Base-by-base conservation (phyloP, 2,329 filamentous ascomycete genomes). In the Penicillium sp. region DNA sequence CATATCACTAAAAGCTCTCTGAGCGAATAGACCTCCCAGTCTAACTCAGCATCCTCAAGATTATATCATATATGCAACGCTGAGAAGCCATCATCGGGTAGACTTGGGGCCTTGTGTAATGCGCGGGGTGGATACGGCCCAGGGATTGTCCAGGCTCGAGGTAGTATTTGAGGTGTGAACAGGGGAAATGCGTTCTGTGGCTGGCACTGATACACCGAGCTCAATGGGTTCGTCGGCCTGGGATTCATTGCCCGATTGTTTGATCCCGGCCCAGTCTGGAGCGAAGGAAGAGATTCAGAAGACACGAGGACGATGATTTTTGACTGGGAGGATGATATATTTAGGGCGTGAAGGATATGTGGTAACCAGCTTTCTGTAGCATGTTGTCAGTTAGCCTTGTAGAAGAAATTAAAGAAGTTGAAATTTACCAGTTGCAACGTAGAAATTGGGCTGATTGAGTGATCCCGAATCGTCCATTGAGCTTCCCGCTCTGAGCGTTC, bases 241-340 rank as follows among this genome's bases (percentile, higher is more conserved):
- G 8, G 2, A n/a, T 11, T 39, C 35, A 39, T 39, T 5, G 8
- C 8, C n/a, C 7, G 8, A 7, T 5, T 19, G n/a, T 39, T 39
- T 39, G 35, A 19, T 19, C 3, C 35, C 43, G 29, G 16, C 16
- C 16, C 44, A 21, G 16, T 44, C 14, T n/a, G n/a, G 1, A 31
- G n/a, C 4, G 19, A n/a, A 7, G 19, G 10, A 6, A 52, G 0
- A 2, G 55, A 56, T 13, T 61, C 54, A 16, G 61, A 50, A 3
- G 61, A 54, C 9, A 64, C 57, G 8, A 66, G 43, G 4, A 65
- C 60, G 13, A 66, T 65, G 6, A 65, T 62, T 13, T 59, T 63
- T 3, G 59, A 61, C 27, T 62, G 56, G 1, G 61, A 58, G 2
- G 55, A 60, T 33, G 56, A 43, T 24, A 35, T 58, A 24, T 56